Percentiles rank a stretch among this genome's conserved stretches.
These are phyloP conservation scores for Agaricales sp. DNA, from an alignment of 1,284 basidiomycete species.

Conservation along the genomic window DNA sequence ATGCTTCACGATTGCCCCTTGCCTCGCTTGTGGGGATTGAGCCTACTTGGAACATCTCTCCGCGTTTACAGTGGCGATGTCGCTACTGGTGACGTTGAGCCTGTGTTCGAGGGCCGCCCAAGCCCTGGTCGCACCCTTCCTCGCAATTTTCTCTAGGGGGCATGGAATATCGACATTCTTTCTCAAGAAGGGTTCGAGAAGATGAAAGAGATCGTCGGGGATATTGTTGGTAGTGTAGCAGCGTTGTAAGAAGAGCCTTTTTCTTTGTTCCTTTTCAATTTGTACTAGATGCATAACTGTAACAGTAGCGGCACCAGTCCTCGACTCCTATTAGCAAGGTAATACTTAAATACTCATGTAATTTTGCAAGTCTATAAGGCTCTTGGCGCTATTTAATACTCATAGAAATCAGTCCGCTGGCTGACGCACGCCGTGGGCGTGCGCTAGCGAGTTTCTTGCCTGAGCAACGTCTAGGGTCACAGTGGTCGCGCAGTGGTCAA, in stretches of 20 bases:
- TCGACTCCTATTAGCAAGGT: too few species aligned
- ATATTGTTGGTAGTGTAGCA: slow-evolving; percentile 11
- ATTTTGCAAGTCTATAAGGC: too few species aligned
- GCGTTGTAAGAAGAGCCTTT: neutral
- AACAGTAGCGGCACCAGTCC: too few species aligned
- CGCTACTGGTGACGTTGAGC: slow-evolving; percentile 7
- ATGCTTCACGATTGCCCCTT: slow-evolving; percentile 13
- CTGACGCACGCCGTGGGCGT: too few species aligned
- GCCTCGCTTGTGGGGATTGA: slow-evolving; percentile 16
- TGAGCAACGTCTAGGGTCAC: too few species aligned
- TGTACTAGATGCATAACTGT: too few species aligned
- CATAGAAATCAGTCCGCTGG: too few species aligned
- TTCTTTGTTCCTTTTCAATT: neutral
- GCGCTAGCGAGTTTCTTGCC: too few species aligned
- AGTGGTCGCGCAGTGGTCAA: too few species aligned
- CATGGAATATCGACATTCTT: slow-evolving; percentile 22
- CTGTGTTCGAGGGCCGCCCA: slow-evolving; percentile 2
- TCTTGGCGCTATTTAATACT: too few species aligned
- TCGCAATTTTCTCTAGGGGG: slow-evolving; percentile 15
- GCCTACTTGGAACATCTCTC: slow-evolving; percentile 16
- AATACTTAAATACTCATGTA: too few species aligned
- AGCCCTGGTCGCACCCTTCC: slow-evolving; percentile 8
- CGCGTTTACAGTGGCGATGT: slow-evolving; percentile 15
- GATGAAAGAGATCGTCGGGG: slow-evolving; percentile 23
- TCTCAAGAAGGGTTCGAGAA: slow-evolving; percentile 21